A percentile compares a stretch with the other conserved stretches of the same genome.
These are phyloP conservation scores for Sextonia rubra DNA, from an alignment of 164 flowering plant species.

Conservation along the genomic window DNA sequence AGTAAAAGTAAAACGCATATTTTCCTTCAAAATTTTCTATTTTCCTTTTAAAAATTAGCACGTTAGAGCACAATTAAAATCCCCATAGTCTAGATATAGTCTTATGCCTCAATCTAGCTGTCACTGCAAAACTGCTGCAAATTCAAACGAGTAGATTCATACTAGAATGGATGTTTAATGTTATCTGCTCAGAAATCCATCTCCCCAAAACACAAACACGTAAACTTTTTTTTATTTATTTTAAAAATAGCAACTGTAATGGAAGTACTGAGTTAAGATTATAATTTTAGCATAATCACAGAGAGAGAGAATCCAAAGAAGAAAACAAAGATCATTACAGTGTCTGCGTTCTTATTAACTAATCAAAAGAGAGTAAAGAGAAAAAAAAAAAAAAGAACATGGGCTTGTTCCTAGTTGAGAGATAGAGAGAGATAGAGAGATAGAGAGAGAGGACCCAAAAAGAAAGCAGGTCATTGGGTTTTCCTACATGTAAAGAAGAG, in stretches of 20 bases:
- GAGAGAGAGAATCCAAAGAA: background rate
- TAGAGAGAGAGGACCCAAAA: background rate
- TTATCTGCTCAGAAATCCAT: background rate
- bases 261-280: background rate
- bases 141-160: background rate
- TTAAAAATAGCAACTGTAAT: background rate
- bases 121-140: background rate
- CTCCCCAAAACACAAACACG: background rate
- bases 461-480: background rate
- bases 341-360: background rate
- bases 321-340: background rate
- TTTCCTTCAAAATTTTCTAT: too few species aligned
- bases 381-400: background rate
- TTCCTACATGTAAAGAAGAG: background rate
- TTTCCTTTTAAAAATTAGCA: too few species aligned
- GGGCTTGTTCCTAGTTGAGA: background rate
- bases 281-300: too few species aligned
- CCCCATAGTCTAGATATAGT: background rate
- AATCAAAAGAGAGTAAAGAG: too few species aligned
- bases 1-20: too few species aligned
- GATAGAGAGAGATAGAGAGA: too few species aligned
- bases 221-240: too few species aligned
- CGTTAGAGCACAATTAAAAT: background rate
- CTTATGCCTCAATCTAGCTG: background rate
- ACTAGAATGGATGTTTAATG: background rate